phyloP scores from a whole-genome alignment of 208 protist species.

The Leishmania tropica region DNA sequence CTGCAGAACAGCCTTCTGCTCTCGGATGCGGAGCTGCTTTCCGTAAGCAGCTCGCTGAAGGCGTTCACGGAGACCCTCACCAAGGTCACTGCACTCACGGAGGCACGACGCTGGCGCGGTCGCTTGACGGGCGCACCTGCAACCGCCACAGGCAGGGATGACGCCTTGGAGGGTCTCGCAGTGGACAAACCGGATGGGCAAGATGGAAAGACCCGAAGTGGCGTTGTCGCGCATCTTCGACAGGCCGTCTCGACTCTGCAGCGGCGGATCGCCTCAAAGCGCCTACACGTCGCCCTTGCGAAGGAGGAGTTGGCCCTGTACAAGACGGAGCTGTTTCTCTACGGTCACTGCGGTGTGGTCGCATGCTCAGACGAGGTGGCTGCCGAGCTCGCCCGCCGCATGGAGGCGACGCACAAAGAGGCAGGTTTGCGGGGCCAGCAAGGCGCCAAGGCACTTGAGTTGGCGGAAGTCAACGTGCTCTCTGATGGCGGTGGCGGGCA shows the following conservation, averaged over 20 bases:
- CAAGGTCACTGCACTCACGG: conserved; percentile 15
- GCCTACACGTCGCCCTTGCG: conserved; percentile 64
- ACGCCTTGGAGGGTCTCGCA: neutral
- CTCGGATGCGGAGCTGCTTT: conserved; percentile 73
- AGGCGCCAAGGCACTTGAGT: neutral
- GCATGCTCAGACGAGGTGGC: conserved; percentile 38
- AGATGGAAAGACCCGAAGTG: neutral
- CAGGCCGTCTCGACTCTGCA: conserved; percentile 42
- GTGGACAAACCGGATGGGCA: neutral
- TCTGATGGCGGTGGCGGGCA: neutral
- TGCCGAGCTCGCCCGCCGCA: conserved; percentile 9
- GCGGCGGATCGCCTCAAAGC: conserved; percentile 33
- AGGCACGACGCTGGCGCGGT: neutral
- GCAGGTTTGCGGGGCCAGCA: neutral
- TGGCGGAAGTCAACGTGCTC: neutral
- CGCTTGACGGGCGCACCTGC: neutral
- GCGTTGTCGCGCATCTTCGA: conserved; percentile 32
- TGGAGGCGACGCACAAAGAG: neutral
- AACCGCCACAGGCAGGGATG: neutral
- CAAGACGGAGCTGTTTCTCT: conserved; percentile 66
- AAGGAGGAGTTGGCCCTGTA: conserved; percentile 85
- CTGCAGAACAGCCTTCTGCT: conserved; percentile 67
- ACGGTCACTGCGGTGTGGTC: conserved; percentile 50
- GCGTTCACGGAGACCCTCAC: conserved; percentile 43
- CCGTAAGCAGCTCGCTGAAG: conserved; percentile 47